A percentile compares a stretch with the other conserved stretches of the same genome.
phyloP scores from a whole-genome alignment of 1,284 basidiomycete species.

The Trichosporon faecale region DNA sequence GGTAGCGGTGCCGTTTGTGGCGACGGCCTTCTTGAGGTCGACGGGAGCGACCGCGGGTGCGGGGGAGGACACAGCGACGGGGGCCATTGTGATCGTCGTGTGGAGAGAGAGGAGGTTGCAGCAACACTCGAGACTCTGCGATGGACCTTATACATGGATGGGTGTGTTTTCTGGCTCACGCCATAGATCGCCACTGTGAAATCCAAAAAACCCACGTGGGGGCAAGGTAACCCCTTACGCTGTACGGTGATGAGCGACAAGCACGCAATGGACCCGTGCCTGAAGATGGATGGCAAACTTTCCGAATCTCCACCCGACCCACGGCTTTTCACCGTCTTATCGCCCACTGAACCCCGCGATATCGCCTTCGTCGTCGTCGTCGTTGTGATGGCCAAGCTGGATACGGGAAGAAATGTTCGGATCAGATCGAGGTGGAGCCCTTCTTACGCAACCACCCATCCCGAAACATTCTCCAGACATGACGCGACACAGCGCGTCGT shows the following conservation, averaged over 20 bases:
- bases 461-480: neutral
- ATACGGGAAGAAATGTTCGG: neutral
- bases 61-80: slow-evolving; percentile 15
- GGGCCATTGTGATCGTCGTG: slow-evolving; percentile 19
- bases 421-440: neutral
- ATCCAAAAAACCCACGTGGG: slow-evolving; percentile 7
- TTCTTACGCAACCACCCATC: neutral
- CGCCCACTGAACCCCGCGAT: no score
- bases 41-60: slow-evolving; percentile 4
- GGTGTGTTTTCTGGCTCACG: neutral
- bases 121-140: neutral
- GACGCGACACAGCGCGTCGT: neutral
- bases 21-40: slow-evolving; percentile 25
- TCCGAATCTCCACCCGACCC: neutral
- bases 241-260: neutral
- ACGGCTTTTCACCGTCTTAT: neutral
- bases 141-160: neutral
- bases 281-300: neutral
- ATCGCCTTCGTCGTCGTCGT: neutral
- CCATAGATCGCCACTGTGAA: neutral
- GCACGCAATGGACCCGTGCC: neutral
- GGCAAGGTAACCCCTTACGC: neutral
- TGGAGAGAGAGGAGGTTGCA: neutral
- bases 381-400: neutral
- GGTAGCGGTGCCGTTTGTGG: slow-evolving; percentile 34